Evolutionary conservation across 495 filamentous ascomycete genomes (phyloP).

Genomic region (Daldinia loculata): DNA sequence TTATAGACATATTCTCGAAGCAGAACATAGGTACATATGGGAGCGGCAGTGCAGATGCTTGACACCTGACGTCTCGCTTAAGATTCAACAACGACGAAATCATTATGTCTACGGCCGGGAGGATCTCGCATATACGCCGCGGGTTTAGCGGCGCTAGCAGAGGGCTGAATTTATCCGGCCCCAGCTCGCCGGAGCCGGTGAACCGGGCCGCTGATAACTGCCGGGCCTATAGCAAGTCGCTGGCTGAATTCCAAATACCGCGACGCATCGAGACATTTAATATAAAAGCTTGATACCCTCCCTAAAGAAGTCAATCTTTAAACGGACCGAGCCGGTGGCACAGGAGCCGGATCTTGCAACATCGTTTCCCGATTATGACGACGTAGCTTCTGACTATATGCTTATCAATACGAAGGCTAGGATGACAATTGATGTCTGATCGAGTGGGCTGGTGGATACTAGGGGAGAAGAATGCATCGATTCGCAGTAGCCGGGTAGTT

Average conservation of each 20-base stretch:
- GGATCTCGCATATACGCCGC: constrained; percentile 4
- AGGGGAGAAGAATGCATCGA: not conserved
- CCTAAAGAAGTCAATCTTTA: constrained; percentile 17
- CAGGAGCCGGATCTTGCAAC: constrained; percentile 21
- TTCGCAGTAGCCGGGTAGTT: not conserved
- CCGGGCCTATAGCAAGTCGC: constrained; percentile 18
- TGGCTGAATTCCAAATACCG: constrained; percentile 37
- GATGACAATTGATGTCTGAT: constrained; percentile 16
- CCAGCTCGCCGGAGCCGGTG: constrained; percentile 17
- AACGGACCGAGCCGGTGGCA: constrained; percentile 38
- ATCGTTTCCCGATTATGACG: constrained; percentile 19
- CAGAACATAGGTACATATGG: not conserved
- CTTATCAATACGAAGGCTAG: constrained; percentile 24
- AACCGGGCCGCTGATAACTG: constrained; percentile 21
- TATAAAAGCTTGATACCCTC: constrained; percentile 33
- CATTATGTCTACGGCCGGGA: constrained; percentile 24
- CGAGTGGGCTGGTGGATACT: constrained; percentile 3
- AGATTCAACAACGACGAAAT: not conserved
- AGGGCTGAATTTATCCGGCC: constrained; percentile 8
- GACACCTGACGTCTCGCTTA: not conserved
- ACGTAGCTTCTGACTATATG: constrained; percentile 18
- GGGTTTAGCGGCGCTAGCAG: constrained; percentile 6
- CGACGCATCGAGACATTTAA: constrained; percentile 21
- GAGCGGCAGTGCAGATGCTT: constrained; percentile 2
- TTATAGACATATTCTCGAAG: constrained; percentile 3